Conservation (phyloP, 2,329 filamentous ascomycete genomes). For the Colletotrichum orchidophilum region DNA sequence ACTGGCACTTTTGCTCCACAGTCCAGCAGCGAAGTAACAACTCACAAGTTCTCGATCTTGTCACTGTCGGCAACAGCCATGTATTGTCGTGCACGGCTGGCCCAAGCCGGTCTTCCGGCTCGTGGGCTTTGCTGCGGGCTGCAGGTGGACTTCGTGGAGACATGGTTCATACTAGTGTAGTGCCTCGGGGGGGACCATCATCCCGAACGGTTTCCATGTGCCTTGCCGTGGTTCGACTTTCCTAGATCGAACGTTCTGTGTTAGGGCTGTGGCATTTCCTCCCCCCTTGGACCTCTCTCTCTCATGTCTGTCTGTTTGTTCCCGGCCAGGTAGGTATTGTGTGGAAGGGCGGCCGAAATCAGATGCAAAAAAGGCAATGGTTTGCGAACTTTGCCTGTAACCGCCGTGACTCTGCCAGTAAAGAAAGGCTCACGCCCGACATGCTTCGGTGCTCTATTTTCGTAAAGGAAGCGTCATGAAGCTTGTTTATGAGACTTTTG, state of each 20-base stretch:
- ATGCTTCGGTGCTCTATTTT: conserved; percentile 24
- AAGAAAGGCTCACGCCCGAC: background rate
- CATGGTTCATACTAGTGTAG: conserved; percentile 4
- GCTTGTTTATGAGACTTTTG: background rate
- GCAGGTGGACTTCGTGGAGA: conserved; percentile 19
- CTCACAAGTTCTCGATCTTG: conserved; percentile 12
- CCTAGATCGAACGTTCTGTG: background rate
- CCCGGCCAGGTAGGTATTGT: background rate
- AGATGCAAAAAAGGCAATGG: background rate
- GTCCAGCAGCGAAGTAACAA: conserved; percentile 1
- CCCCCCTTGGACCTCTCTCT: background rate
- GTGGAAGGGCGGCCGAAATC: background rate
- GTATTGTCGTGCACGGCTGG: conserved; percentile 4
- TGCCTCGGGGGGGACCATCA: background rate
- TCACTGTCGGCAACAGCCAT: background rate
- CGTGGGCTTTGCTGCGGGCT: conserved; percentile 10
- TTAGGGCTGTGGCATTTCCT: conserved; percentile 2
- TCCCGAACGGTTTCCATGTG: background rate
- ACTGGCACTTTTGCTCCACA: conserved; percentile 9
- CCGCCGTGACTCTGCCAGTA: background rate
- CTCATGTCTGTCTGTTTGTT: background rate
- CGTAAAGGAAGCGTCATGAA: background rate
- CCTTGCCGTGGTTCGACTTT: background rate
- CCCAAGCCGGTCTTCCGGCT: conserved; percentile 24
- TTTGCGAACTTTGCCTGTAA: background rate